These are phyloP conservation scores for Acorus gramineus DNA, from an alignment of 106 monocot genomes.

Conservation along the genomic window DNA sequence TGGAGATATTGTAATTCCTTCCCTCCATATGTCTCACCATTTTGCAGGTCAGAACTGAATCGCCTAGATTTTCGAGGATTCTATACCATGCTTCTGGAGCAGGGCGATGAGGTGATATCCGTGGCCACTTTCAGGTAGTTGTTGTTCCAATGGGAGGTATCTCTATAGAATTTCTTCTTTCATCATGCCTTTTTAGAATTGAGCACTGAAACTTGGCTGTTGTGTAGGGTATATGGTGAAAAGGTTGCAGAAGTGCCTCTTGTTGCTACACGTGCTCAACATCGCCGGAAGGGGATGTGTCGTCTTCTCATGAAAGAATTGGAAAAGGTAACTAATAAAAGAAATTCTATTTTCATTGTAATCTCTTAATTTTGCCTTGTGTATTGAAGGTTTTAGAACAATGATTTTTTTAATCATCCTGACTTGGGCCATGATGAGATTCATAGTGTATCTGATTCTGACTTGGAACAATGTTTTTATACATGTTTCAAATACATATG, in stretches of 20 bases:
- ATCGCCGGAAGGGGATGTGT: conserved; percentile 51
- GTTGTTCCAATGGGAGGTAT: neutral
- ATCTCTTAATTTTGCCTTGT: no score
- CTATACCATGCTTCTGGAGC: conserved; percentile 66
- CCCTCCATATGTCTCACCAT: neutral
- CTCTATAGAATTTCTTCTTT: neutral
- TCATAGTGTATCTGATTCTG: no score
- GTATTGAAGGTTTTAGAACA: no score
- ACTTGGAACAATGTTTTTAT: no score
- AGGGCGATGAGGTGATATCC: conserved; percentile 52
- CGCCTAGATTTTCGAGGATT: conserved; percentile 74
- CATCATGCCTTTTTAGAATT: neutral
- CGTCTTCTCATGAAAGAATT: conserved; percentile 47
- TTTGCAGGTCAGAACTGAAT: conserved; percentile 53
- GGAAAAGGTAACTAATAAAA: conserved; percentile 38
- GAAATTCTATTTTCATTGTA: no score
- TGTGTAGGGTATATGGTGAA: conserved; percentile 42
- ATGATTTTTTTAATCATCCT: no score
- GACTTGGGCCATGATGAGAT: no score
- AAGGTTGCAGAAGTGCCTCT: conserved; percentile 72
- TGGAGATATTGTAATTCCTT: no score
- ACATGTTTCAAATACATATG: no score
- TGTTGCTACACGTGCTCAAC: conserved; percentile 39
- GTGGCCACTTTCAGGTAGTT: conserved; percentile 59
- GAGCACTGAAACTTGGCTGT: neutral